phyloP scores from a whole-genome alignment of 805 yeast genomes.

The Starmerella geochares region DNA sequence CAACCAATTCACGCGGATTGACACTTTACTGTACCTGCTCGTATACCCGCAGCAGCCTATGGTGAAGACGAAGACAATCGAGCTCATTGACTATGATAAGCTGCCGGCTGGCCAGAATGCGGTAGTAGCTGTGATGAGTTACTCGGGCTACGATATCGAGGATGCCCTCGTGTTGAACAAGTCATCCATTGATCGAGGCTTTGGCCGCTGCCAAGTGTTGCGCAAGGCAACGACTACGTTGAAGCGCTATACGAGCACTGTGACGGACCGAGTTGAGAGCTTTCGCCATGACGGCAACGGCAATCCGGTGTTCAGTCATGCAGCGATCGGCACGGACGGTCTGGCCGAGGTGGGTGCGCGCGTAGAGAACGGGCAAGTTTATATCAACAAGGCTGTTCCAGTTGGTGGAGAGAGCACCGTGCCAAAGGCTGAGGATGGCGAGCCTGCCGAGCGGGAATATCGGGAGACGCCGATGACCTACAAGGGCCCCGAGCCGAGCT shows the following conservation, averaged over 20 bases:
- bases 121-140: slow-evolving; percentile 97
- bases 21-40: slow-evolving; percentile 85
- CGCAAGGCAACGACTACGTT: slow-evolving; percentile 82
- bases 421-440: slow-evolving; percentile 16
- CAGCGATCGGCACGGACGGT: slow-evolving; percentile 85
- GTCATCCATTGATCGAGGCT: slow-evolving; percentile 89
- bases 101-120: slow-evolving; percentile 99
- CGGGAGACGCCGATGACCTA: slow-evolving; percentile 86
- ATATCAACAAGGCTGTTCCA: slow-evolving; percentile 87
- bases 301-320: slow-evolving; percentile 71
- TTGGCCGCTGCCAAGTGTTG: slow-evolving; percentile 93
- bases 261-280: slow-evolving; percentile 84
- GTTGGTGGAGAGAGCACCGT: slow-evolving; percentile 49
- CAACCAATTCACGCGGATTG: slow-evolving; percentile 91
- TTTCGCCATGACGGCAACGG: slow-evolving; percentile 56
- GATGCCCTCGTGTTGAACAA: slow-evolving; percentile 95
- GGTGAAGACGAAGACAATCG: slow-evolving; percentile 97
- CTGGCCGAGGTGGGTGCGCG: slow-evolving; percentile 90
- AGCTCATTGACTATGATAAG: slow-evolving; percentile 87
- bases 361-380: slow-evolving; percentile 87
- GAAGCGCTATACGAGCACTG: slow-evolving; percentile 87
- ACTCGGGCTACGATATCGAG: slow-evolving; percentile 97
- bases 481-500: slow-evolving; percentile 91
- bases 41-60: slow-evolving; percentile 99
- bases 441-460: slow-evolving; percentile 44